Percentiles rank a stretch among this genome's conserved stretches.
Evolutionary conservation across 2,329 filamentous ascomycete species (phyloP).

Genomic region (Teratosphaeria nubilosa): DNA sequence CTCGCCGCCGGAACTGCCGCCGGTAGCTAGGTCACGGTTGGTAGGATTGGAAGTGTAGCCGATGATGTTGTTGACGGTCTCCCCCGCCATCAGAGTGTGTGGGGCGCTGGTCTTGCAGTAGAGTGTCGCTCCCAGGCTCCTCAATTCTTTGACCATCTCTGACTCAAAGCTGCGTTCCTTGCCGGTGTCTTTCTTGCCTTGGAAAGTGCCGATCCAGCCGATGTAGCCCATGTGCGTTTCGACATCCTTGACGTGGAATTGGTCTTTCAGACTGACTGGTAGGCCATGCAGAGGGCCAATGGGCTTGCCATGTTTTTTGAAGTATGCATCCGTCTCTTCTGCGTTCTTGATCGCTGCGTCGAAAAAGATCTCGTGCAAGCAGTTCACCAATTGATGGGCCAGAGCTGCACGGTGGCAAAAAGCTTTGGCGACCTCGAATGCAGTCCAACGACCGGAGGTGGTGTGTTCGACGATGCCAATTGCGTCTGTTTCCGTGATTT

Average conservation of each 20-base stretch:
- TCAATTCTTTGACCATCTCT: constrained; percentile 47
- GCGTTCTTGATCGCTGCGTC: constrained; percentile 35
- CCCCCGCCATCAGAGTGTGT: constrained; percentile 46
- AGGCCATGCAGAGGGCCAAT: constrained; percentile 40
- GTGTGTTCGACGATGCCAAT: constrained; percentile 47
- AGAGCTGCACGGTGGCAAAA: constrained; percentile 49
- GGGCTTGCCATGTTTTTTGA: constrained; percentile 25
- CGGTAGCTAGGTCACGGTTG: constrained; percentile 44
- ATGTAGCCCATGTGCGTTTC: constrained; percentile 49
- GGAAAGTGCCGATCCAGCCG: constrained; percentile 53
- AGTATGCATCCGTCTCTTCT: constrained; percentile 32
- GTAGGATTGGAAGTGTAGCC: constrained; percentile 48
- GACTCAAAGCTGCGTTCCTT: constrained; percentile 46
- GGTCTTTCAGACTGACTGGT: constrained; percentile 40
- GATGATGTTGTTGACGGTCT: constrained; percentile 54
- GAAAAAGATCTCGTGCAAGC: constrained; percentile 41
- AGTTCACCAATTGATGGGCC: constrained; percentile 39
- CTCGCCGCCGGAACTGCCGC: constrained; percentile 52
- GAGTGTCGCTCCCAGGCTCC: constrained; percentile 43
- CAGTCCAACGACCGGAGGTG: constrained; percentile 44
- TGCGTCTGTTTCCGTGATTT: constrained; percentile 52
- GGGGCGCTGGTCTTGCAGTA: constrained; percentile 50
- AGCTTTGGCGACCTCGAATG: constrained; percentile 44
- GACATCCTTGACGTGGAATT: constrained; percentile 39
- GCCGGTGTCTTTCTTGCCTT: constrained; percentile 43